Conservation (phyloP, 148 eudicot species). For the Chenopodium quinoa region DNA sequence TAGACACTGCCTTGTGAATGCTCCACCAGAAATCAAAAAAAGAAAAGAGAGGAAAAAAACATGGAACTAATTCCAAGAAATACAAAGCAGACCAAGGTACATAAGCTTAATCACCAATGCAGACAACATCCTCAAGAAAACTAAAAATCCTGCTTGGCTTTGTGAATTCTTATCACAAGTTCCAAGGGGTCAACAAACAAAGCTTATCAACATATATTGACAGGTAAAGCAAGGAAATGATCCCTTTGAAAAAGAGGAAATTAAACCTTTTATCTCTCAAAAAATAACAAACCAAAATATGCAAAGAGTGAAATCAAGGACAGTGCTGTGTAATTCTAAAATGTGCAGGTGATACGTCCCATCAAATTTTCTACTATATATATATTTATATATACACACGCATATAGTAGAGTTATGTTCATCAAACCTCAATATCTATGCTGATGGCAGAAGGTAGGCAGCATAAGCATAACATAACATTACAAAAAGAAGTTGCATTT, state of each 20-base stretch:
- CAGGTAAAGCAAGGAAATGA: background rate
- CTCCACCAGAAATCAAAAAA: too few relatives aligned
- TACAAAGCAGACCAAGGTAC: background rate
- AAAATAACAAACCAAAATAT: too few relatives aligned
- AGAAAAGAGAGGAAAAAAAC: too few relatives aligned
- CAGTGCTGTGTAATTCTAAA: background rate
- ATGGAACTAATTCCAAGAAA: too few relatives aligned
- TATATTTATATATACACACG: too few relatives aligned
- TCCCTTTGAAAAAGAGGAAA: background rate
- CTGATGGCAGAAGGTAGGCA: background rate
- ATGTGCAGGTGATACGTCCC: background rate
- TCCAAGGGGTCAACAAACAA: background rate
- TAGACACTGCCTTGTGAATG: too few relatives aligned
- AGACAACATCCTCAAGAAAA: background rate
- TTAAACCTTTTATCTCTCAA: too few relatives aligned
- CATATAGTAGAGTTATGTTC: background rate
- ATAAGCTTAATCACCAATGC: background rate
- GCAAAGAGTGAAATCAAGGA: background rate
- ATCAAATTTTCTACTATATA: background rate
- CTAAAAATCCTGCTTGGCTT: background rate
- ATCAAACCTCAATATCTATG: constrained; percentile 8
- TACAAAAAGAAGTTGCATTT: constrained; percentile 13
- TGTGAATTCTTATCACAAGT: background rate
- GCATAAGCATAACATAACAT: background rate
- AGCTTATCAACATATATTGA: background rate